These are phyloP conservation scores for Cercophora scortea DNA, from an alignment of 495 filamentous ascomycete genomes.

Conservation along the genomic window DNA sequence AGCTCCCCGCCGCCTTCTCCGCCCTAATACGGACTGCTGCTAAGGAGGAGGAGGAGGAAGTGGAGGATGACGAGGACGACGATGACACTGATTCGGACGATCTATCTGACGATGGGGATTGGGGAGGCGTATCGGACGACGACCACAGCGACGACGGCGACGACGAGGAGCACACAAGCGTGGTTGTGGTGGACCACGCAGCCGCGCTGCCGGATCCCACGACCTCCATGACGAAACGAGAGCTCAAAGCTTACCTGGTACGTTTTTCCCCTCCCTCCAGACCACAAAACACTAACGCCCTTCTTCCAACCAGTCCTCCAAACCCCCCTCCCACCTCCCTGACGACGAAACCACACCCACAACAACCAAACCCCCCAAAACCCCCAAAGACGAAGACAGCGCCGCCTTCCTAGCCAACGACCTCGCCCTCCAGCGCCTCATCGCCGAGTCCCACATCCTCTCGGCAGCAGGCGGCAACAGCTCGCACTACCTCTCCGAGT, in stretches of 20 bases:
- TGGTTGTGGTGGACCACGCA: slow-evolving; percentile 63
- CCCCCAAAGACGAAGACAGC: slow-evolving; percentile 35
- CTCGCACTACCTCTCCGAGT: slow-evolving; percentile 21
- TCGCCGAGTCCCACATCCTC: slow-evolving; percentile 88
- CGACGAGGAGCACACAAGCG: slow-evolving; percentile 11
- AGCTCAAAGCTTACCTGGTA: slow-evolving; percentile 76
- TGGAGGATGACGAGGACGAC: slow-evolving; percentile 21
- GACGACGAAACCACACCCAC: slow-evolving; percentile 19
- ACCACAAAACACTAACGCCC: slow-evolving; percentile 27
- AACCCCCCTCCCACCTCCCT: slow-evolving; percentile 27
- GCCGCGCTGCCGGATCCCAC: slow-evolving; percentile 20
- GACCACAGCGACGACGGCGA: slow-evolving; percentile 10
- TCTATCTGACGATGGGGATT: slow-evolving; percentile 2
- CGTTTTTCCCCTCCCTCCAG: background rate
- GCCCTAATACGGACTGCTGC: slow-evolving; percentile 6
- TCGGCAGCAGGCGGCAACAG: slow-evolving; percentile 55
- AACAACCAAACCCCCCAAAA: slow-evolving; percentile 17
- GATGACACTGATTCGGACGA: slow-evolving; percentile 23
- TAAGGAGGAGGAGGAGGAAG: slow-evolving; percentile 18
- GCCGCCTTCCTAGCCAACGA: slow-evolving; percentile 74
- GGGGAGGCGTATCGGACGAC: slow-evolving; percentile 11
- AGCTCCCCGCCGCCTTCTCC: slow-evolving; percentile 48
- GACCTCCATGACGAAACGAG: slow-evolving; percentile 52
- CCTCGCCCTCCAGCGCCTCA: slow-evolving; percentile 78
- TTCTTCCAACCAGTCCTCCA: slow-evolving; percentile 33